Evolutionary conservation across 192 early-diverging fungal species (phyloP).

Genomic region (Podila clonocystis): DNA sequence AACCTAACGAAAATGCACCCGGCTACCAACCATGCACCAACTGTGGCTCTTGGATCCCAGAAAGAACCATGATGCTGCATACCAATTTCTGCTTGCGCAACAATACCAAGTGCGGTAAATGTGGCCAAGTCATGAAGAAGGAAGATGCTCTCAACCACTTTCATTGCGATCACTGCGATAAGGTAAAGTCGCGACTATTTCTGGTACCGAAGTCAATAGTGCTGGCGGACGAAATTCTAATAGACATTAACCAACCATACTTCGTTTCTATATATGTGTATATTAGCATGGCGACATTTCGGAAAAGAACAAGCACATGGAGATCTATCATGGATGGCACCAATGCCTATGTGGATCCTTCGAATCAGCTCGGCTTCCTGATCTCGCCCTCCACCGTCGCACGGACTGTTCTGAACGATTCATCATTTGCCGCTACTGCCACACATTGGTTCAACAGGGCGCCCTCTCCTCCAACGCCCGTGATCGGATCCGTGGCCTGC

Average conservation of each 20-base stretch:
- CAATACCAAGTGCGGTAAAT: conserved; percentile 73
- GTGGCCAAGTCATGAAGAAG: conserved; percentile 74
- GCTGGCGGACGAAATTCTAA: too few relatives aligned
- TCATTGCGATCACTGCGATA: conserved; percentile 83
- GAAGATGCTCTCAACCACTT: conserved; percentile 75
- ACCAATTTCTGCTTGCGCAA: conserved; percentile 83
- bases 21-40: conserved; percentile 69
- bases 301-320: conserved; percentile 74
- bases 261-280: background rate
- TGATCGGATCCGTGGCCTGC: conserved; percentile 72
- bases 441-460: conserved; percentile 75
- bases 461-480: conserved; percentile 56
- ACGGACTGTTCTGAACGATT: conserved; percentile 74
- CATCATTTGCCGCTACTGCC: conserved; percentile 89
- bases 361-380: conserved; percentile 44
- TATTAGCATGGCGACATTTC: conserved; percentile 51
- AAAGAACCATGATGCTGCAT: conserved; percentile 72
- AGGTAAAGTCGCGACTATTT: conserved; percentile 15
- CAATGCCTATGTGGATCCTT: conserved; percentile 69
- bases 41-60: conserved; percentile 75
- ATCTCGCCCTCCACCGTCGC: conserved; percentile 74
- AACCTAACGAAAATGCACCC: conserved; percentile 16
- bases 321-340: conserved; percentile 66
- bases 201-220: background rate
- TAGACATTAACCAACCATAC: background rate